Conservation (phyloP, 768 basidiomycete species). For the Tricholoma hemisulphureum region DNA sequence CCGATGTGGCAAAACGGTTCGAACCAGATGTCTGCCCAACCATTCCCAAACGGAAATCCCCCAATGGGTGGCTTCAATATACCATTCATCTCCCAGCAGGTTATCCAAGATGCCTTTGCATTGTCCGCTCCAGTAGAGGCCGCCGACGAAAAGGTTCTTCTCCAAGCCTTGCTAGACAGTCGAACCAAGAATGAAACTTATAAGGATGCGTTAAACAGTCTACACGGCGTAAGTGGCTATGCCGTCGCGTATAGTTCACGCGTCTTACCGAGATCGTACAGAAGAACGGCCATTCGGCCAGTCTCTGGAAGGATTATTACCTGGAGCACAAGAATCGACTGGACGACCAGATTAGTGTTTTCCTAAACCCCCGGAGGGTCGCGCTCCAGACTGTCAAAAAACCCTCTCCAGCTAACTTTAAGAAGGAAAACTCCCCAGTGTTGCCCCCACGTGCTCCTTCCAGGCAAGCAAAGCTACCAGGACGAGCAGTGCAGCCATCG, state of each 20-base stretch:
- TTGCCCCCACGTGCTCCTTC: conserved; percentile 25
- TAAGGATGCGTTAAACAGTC: conserved; percentile 62
- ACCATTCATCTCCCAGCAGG: conserved; percentile 48
- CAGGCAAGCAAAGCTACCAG: conserved; percentile 27
- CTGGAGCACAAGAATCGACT: conserved; percentile 65
- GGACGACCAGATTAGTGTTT: conserved; percentile 44
- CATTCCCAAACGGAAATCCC: conserved; percentile 31
- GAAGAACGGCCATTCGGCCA: conserved; percentile 53
- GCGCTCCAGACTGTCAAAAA: conserved; percentile 39
- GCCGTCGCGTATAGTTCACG: conserved; percentile 6
- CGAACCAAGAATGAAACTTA: conserved; percentile 47
- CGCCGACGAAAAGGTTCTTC: conserved; percentile 59
- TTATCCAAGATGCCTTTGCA: conserved; percentile 55
- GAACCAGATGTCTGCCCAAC: conserved; percentile 32
- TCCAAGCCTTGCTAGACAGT: conserved; percentile 45
- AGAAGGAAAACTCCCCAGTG: conserved; percentile 25
- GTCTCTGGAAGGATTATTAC: conserved; percentile 80
- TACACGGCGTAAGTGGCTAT: conserved; percentile 56
- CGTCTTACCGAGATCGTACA: conserved; percentile 23
- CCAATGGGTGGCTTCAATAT: conserved; percentile 34
- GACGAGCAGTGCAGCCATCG: conserved; percentile 21
- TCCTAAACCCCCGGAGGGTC: conserved; percentile 24
- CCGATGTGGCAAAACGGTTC: conserved; percentile 26
- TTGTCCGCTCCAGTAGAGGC: conserved; percentile 53
- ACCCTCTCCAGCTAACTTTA: conserved; percentile 39